phyloP scores from a whole-genome alignment of 2,329 filamentous ascomycete genomes.

The Colletotrichum salicis region DNA sequence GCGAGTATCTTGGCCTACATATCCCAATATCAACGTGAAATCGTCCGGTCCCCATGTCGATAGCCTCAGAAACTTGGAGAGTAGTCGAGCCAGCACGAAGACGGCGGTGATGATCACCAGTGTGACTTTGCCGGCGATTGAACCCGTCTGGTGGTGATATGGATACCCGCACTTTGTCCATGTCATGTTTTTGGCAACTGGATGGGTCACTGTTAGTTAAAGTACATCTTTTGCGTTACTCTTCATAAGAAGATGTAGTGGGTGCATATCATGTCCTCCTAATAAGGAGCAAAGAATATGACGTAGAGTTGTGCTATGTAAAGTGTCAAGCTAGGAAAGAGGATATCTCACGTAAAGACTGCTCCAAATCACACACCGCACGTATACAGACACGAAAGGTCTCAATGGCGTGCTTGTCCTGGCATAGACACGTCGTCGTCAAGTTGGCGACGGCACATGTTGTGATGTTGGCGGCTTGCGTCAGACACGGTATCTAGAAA shows the following conservation, averaged over 20 bases:
- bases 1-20: no score
- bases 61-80: slow-evolving; percentile 17
- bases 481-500: slow-evolving; percentile 8
- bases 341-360: slow-evolving; percentile 12
- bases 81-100: slow-evolving; percentile 8
- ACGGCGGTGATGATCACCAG: slow-evolving; percentile 7
- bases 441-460: slow-evolving; percentile 14
- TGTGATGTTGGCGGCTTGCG: slow-evolving; percentile 18
- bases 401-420: slow-evolving; percentile 5
- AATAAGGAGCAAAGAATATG: no score
- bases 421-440: slow-evolving; percentile 15
- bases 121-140: neutral
- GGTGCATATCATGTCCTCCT: no score
- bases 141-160: slow-evolving; percentile 6
- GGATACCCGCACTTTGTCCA: slow-evolving; percentile 18
- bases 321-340: neutral
- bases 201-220: no score
- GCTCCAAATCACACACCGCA: slow-evolving; percentile 2
- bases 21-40: slow-evolving; percentile 16
- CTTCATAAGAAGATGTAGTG: no score
- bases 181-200: slow-evolving; percentile 25
- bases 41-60: slow-evolving; percentile 26
- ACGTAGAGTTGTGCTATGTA: neutral
- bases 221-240: no score
- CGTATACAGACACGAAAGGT: slow-evolving; percentile 12